These are phyloP conservation scores for Truncatella angustata DNA, from an alignment of 2,329 filamentous ascomycete species.

Conservation along the genomic window DNA sequence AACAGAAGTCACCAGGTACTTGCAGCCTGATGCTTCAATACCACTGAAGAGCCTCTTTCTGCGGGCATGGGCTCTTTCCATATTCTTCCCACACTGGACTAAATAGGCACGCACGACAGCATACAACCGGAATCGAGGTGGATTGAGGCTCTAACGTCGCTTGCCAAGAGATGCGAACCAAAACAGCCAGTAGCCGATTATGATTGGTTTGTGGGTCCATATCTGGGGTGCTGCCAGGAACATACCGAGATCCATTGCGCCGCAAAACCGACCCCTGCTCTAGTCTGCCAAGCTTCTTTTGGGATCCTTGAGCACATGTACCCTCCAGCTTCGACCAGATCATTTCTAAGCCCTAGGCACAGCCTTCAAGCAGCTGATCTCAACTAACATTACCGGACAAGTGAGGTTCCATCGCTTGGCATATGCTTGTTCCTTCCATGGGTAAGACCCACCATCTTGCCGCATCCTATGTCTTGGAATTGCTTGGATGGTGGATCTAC, in stretches of 20 bases:
- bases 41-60: too few species aligned
- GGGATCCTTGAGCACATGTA: too few species aligned
- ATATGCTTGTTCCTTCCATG: neutral
- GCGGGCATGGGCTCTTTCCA: too few species aligned
- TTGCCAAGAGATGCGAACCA: neutral
- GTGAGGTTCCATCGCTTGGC: neutral
- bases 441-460: constrained; percentile 8
- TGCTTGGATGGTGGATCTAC: constrained; percentile 11
- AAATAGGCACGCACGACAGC: too few species aligned
- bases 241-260: constrained; percentile 2
- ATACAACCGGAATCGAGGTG: too few species aligned
- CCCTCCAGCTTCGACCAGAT: too few species aligned
- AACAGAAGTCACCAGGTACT: too few species aligned
- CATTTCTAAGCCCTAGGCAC: too few species aligned
- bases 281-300: constrained; percentile 1
- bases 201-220: neutral
- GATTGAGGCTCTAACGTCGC: constrained; percentile 5
- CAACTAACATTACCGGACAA: neutral
- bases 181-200: neutral
- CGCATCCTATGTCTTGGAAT: constrained; percentile 10
- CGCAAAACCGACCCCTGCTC: constrained; percentile 5
- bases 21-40: too few species aligned
- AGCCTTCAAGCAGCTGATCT: neutral
- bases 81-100: too few species aligned
- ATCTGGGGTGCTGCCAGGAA: neutral